Percentiles rank a stretch among this genome's conserved stretches.
Evolutionary conservation across 257 asterid genomes (phyloP).

Genomic region (Anisodus tanguticus): DNA sequence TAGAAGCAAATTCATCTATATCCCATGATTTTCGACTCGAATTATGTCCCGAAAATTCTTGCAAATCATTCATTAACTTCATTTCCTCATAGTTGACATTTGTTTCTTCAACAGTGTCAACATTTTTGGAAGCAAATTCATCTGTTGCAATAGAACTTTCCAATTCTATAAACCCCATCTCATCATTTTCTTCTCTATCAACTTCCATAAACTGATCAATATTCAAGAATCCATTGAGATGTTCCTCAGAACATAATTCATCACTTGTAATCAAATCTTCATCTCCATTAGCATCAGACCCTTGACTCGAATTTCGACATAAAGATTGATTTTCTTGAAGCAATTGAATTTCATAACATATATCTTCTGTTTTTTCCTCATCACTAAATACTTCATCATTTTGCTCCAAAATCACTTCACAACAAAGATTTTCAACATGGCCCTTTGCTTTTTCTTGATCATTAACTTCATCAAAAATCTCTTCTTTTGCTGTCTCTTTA

Average conservation of each 20-base stretch:
- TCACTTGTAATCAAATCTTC: background rate
- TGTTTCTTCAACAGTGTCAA: constrained; percentile 2
- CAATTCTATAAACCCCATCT: constrained; percentile 64
- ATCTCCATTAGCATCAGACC: constrained; percentile 25
- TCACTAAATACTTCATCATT: constrained; percentile 19
- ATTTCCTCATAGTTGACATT: background rate
- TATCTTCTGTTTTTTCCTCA: constrained; percentile 40
- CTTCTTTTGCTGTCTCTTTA: background rate
- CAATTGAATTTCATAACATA: constrained; percentile 55
- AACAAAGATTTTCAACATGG: constrained; percentile 14
- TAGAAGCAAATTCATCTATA: constrained; percentile 28
- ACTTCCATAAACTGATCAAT: constrained; percentile 28
- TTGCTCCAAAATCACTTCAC: constrained; percentile 30
- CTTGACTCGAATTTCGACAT: background rate
- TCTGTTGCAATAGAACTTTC: constrained; percentile 36
- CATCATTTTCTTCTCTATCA: constrained; percentile 30
- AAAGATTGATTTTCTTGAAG: constrained; percentile 18
- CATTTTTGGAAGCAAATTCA: constrained; percentile 14
- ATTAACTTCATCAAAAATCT: background rate
- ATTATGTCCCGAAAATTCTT: constrained; percentile 21
- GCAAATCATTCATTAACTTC: background rate
- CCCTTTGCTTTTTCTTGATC: constrained; percentile 24
- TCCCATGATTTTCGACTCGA: constrained; percentile 37
- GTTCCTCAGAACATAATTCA: constrained; percentile 16
- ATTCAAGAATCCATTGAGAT: constrained; percentile 20